Percentiles rank a stretch among this genome's conserved stretches.
These are phyloP conservation scores for Gnetum montanum DNA, from an alignment of 75 land plant species.

Conservation along the genomic window DNA sequence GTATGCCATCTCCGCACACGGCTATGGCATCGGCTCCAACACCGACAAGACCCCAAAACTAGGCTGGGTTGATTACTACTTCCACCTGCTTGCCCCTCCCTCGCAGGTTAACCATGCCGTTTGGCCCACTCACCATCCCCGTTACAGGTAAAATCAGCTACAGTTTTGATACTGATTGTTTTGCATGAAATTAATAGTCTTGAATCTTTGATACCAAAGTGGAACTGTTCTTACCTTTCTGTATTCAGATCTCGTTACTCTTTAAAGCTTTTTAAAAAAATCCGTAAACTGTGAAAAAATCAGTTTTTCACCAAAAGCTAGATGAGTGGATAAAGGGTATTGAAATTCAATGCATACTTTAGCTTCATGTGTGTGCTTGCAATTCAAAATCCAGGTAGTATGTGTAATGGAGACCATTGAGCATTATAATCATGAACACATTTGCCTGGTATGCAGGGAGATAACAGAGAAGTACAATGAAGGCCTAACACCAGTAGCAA, in stretches of 20 bases:
- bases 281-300: too few relatives aligned
- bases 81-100: constrained; percentile 52
- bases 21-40: constrained; percentile 37
- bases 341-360: background rate
- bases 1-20: constrained; percentile 17
- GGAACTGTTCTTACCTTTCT: too few relatives aligned
- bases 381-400: background rate
- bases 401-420: too few relatives aligned
- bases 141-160: background rate
- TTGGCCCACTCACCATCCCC: constrained; percentile 41
- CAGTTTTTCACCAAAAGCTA: background rate
- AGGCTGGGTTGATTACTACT: constrained; percentile 50
- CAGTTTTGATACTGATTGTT: too few relatives aligned
- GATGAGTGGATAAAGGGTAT: background rate
- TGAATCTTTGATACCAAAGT: too few relatives aligned
- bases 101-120: constrained; percentile 6
- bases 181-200: too few relatives aligned
- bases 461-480: constrained; percentile 5
- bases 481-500: too few relatives aligned
- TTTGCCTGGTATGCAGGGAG: background rate
- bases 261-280: too few relatives aligned
- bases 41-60: constrained; percentile 42
- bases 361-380: background rate
- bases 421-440: background rate
- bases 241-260: too few relatives aligned